These are phyloP conservation scores for Beauveria varroae DNA, from an alignment of 2,329 filamentous ascomycete genomes.

Conservation along the genomic window DNA sequence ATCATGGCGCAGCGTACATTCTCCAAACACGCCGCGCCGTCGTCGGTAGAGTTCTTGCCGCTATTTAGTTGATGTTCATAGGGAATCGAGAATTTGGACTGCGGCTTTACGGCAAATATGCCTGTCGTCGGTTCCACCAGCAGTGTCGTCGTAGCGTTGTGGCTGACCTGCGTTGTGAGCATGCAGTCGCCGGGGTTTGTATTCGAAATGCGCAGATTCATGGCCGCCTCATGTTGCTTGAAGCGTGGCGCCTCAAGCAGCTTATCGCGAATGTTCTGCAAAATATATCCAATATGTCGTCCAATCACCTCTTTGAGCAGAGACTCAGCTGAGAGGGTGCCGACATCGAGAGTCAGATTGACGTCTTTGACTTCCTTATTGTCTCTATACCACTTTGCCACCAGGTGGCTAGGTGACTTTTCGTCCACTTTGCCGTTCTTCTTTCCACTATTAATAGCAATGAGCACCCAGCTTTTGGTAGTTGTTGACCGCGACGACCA, in stretches of 20 bases:
- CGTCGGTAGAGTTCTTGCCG: conserved; percentile 45
- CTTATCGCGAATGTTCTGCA: conserved; percentile 57
- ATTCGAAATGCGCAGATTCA: conserved; percentile 50
- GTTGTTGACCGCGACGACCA: conserved; percentile 57
- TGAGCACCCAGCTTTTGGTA: conserved; percentile 81
- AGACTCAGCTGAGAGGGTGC: conserved; percentile 62
- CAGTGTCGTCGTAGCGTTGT: conserved; percentile 51
- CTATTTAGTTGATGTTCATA: conserved; percentile 61
- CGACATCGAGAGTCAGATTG: conserved; percentile 59
- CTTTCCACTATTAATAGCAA: conserved; percentile 68
- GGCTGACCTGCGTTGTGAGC: conserved; percentile 62
- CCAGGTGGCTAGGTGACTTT: conserved; percentile 46
- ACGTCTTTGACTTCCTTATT: conserved; percentile 64
- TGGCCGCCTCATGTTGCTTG: conserved; percentile 47
- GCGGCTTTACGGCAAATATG: conserved; percentile 62
- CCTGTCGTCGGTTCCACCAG: conserved; percentile 74
- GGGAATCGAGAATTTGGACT: conserved; percentile 45
- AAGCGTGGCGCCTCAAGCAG: conserved; percentile 56
- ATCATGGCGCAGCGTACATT: conserved; percentile 54
- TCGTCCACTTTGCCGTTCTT: conserved; percentile 30
- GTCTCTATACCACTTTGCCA: conserved; percentile 76
- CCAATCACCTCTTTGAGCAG: conserved; percentile 70
- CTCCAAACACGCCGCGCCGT: conserved; percentile 52
- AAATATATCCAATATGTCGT: conserved; percentile 63
- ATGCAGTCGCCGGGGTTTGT: conserved; percentile 59